These are phyloP conservation scores for Ramalina peruviana DNA, from an alignment of 495 filamentous ascomycete species.

Conservation along the genomic window DNA sequence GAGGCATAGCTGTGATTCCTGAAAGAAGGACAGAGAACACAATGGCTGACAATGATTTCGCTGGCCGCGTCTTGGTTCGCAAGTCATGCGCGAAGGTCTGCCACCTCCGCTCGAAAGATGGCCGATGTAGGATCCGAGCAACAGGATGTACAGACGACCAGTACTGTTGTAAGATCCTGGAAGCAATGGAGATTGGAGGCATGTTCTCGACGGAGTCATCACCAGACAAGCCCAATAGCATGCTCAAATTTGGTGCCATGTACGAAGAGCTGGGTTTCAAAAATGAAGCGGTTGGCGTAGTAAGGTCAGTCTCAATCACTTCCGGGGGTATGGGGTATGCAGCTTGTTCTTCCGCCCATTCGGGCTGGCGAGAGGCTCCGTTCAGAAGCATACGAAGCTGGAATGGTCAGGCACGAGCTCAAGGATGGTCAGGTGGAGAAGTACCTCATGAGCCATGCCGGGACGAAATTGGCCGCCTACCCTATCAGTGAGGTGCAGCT, in stretches of 20 bases:
- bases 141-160: conserved; percentile 53
- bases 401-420: not conserved
- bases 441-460: conserved; percentile 53
- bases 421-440: not conserved
- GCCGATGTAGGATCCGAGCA: conserved; percentile 46
- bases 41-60: conserved; percentile 48
- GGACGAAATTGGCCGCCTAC: conserved; percentile 44
- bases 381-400: conserved; percentile 1
- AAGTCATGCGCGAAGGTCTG: conserved; percentile 48
- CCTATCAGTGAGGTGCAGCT: conserved; percentile 57
- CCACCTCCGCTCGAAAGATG: conserved; percentile 49
- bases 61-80: conserved; percentile 33
- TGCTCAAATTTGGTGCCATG: conserved; percentile 30
- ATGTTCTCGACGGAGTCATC: conserved; percentile 33
- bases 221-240: not conserved
- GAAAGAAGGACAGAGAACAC: conserved; percentile 55
- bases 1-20: conserved; percentile 48
- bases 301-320: conserved; percentile 1
- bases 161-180: conserved; percentile 49
- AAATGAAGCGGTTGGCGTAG: conserved; percentile 6
- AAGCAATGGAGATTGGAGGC: conserved; percentile 34
- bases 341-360: conserved; percentile 6
- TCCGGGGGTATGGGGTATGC: conserved; percentile 1
- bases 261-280: conserved; percentile 38
- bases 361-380: not conserved